Base-by-base conservation (phyloP, 2,329 filamentous ascomycete species). In the Coleophoma eucalyptorum region DNA sequence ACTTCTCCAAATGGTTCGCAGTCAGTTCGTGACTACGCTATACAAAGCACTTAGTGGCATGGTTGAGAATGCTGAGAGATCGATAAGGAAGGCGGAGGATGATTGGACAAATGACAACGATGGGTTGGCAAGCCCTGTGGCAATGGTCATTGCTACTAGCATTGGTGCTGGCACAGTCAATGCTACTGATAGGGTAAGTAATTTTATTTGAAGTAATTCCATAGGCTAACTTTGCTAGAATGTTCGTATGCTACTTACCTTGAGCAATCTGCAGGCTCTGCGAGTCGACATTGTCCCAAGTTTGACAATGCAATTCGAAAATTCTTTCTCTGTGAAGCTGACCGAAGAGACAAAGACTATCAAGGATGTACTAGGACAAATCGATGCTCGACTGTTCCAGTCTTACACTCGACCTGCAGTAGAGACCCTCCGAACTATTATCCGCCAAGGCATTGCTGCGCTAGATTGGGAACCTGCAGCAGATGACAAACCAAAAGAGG, bases 41-140 rank as follows among this genome's bases (percentile, higher is more conserved):
- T 97, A 97, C 70, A 96, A 96, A 67, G 90, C 90, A 6, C 73
- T 99, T 35, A 95, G 90, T 61, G 94, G 93, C 19, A 93, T 99
- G 84, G 91, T 99, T 1, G 94, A 97, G 70, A 97, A 96, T 68
- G 93, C 94, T 3, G 91, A 97, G 70, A 83, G 84, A 51, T 80
- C 85, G 3, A 68, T 84, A 13, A 81, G 84, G 58, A 83, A 82
- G 58, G 73, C 81, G 31, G 64, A 66, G 33, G 63, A 66, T 51
- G 64, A 66, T 21, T 68, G 63, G 64, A 64, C 63, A 3, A 59
- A 57, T 8, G 62, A 67, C 47, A 59, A 46, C 26, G 60, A 66
- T 55, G 63, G 64, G 12, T 50, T 65, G 19, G 59, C 61, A 50
- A 65, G 57, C 50, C 65, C 61, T 48, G 58, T 61, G 45, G 61